Base-by-base conservation (phyloP, 1,284 basidiomycete species). In the Apiotrichum domesticum region DNA sequence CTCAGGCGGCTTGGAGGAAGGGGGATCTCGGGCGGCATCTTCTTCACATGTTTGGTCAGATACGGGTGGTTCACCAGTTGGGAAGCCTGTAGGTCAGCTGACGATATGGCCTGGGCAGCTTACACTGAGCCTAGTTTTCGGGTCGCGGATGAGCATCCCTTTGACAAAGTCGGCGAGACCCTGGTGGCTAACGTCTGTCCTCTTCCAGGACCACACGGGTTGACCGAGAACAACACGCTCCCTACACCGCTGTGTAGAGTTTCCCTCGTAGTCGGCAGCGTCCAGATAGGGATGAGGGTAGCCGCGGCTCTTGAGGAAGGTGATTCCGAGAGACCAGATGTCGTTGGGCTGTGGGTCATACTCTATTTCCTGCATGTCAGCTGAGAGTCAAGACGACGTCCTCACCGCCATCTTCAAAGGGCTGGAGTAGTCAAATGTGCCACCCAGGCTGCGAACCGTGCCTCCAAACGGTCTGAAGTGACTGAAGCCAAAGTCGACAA, bases 401-500 rank as follows among this genome's bases (percentile, higher is more conserved):
- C 70, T 57, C 46, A 74, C 73, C 5, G 60, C 62, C 6, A 68
- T 59, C 57, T 77, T 77, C 54, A 74, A 68, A 0, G 75, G 75
- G 58, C 71, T 72, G 6, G 70, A 66, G 55, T 76, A 77, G 29
- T 75, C 71, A 43, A 71, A 35, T 0, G 75, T 77, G 0, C 75
- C 75, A 10, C 75, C 75, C 1, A 63, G 57, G 45, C 72, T 69
- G 46, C 51, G 56, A 37, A 72, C 67, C 8, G 29, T 39, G 34
- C 58, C 65, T 4, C 62, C 63, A 14, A 61, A 4, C 0, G 72
- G 67, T 37, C 50, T 57, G 59, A 77, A 73, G 37, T 72, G 71
- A 32, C 68, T 67, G 56, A 77, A 75, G 0, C 75, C 75, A 55
- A 75, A 75, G 53, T 77, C 75, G 10, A 69, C 70, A 3, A 76